Base-by-base conservation (phyloP, 495 filamentous ascomycete genomes). In the Platismatia glauca region DNA sequence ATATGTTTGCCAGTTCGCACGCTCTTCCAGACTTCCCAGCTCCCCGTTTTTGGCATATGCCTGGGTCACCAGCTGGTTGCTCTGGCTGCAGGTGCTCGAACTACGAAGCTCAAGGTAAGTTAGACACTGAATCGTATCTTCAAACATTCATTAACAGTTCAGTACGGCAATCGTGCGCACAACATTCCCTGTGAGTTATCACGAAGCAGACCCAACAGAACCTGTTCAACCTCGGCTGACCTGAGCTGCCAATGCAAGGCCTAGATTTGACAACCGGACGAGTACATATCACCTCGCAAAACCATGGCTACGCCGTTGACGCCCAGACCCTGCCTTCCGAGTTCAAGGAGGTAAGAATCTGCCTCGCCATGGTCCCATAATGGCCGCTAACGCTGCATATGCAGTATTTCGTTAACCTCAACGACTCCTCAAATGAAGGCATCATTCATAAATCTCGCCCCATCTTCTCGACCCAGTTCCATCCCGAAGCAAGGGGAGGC, bases 401-500 rank as follows among this genome's bases (percentile, higher is more conserved):
- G 37, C 0, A 41, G 55, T 58, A 50, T 18, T 58, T 63, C 12
- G 34, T 58, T 0, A 63, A 58, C 8, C 9, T 63, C 62, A 97
- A 97, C 77, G 94, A 98, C 70, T 87, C 87, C 39, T 56, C 48
- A 22, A 61, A 58, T 38, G 58, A 63, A 75, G 80, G 84, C 58
- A 91, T 97, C 85, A 91, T 96, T 71, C 94, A 97, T 82, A 89
- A 87, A 73, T 89, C 89, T 53, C 89, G 95, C 48, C 95, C 94
- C 39, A 98, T 98, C 72, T 97, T 98, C 82, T 90, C 88, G 65
- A 95, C 92, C 61, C 94, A 97, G 75, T 98, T 97, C 84, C 94
- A 98, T 71, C 94, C 94, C 41, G 94, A 97, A 76, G 95, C 94
- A 59, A 94, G 95, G 77, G 94, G 94, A 48, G 94, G 95, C 59